Conservation (phyloP, 2,329 filamentous ascomycete species). For the Claviceps sp. region DNA sequence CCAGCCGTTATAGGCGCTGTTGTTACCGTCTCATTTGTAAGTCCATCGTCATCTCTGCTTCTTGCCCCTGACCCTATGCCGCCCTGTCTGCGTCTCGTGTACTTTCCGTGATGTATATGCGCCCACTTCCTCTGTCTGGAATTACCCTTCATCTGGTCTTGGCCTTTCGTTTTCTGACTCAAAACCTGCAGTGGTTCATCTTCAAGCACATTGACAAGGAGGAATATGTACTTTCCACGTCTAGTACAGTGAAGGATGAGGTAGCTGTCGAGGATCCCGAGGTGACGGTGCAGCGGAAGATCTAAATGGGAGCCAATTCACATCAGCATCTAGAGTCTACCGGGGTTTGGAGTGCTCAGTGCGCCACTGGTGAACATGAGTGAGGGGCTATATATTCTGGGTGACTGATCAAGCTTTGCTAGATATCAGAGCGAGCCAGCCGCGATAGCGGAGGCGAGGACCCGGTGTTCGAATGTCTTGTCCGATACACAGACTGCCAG, state of each 20-base stretch:
- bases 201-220: slow-evolving; percentile 14
- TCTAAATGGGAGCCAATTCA: too few species aligned
- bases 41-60: neutral
- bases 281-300: slow-evolving; percentile 5
- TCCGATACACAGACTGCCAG: too few species aligned
- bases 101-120: too few species aligned
- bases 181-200: slow-evolving; percentile 4
- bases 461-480: too few species aligned
- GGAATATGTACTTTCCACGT: slow-evolving; percentile 13
- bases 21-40: slow-evolving; percentile 26
- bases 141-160: neutral
- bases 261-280: neutral
- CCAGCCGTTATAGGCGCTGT: slow-evolving; percentile 31
- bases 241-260: slow-evolving; percentile 5
- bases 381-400: too few species aligned
- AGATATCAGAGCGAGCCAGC: too few species aligned
- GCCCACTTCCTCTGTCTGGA: neutral
- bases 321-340: neutral
- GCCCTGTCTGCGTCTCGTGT: too few species aligned
- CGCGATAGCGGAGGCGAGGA: too few species aligned
- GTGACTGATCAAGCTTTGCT: too few species aligned
- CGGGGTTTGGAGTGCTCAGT: neutral
- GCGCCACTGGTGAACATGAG: too few species aligned
- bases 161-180: too few species aligned
- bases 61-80: neutral